Percentiles rank a stretch among this genome's conserved stretches.
phyloP scores from a whole-genome alignment of 2,329 filamentous ascomycete species.

The Akanthomyces uredinophilus region DNA sequence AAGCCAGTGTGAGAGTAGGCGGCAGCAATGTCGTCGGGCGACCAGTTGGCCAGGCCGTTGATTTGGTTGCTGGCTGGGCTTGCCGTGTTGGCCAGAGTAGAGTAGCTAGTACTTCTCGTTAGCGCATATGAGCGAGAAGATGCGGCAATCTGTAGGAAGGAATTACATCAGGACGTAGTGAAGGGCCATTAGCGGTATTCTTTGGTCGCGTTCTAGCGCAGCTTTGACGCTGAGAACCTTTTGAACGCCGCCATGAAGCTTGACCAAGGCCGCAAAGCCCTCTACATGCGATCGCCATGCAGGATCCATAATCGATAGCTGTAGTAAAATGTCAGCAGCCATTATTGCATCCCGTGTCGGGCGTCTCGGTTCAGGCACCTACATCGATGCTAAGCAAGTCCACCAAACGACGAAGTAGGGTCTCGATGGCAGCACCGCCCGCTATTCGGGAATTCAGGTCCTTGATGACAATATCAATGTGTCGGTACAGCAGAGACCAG shows the following conservation, averaged over 20 bases:
- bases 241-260: conserved; percentile 11
- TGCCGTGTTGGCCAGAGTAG: conserved; percentile 8
- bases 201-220: neutral
- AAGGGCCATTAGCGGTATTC: conserved; percentile 1
- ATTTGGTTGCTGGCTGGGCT: conserved; percentile 10
- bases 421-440: neutral
- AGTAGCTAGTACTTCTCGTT: neutral
- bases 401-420: neutral
- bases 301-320: conserved; percentile 11
- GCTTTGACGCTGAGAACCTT: neutral
- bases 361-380: neutral
- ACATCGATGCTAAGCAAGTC: conserved; percentile 10
- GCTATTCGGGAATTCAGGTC: conserved; percentile 11
- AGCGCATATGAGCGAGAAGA: neutral
- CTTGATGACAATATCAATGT: conserved; percentile 4
- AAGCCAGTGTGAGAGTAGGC: conserved; percentile 13
- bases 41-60: conserved; percentile 4
- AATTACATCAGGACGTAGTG: conserved; percentile 11
- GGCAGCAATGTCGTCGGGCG: conserved; percentile 4
- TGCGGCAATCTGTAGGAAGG: neutral
- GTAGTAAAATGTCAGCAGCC: neutral
- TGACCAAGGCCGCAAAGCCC: conserved; percentile 9
- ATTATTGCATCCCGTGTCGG: neutral
- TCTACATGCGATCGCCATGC: conserved; percentile 9
- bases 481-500: conserved; percentile 9